Evolutionary conservation across 2,329 filamentous ascomycete genomes (phyloP), one percentile per base, ranked within the genome.

Genomic region (Verticillium isaacii): DNA sequence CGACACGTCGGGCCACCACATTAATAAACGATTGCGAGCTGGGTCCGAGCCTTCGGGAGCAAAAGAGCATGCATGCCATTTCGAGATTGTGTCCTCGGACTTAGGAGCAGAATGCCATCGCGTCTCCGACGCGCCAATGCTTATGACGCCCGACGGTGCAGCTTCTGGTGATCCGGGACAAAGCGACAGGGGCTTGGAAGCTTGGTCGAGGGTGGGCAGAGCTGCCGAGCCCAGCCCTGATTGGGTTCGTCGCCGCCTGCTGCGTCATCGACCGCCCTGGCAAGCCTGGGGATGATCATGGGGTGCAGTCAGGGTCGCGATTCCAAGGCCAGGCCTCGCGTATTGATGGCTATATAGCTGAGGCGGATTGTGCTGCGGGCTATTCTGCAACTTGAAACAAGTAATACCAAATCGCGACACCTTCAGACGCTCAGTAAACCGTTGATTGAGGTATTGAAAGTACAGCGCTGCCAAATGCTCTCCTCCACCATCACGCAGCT

Each of bases 241-340:
- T 58, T 58, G 57, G 57, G 29, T n/a, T 58, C 37, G 8, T 41
- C 54, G 17, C 15, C 8, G 15, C 39, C 37, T 12, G 19, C 37
- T 58, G 57, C 57, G 57, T 58, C 57, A 50, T 58, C 37, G 36
- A 8, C 36, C 19, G 56, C 32, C 32, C 55, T 39, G 56, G 36
- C 36, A 8, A 25, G 19, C 45, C 19, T 52, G 45, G 45, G n/a
- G 45, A 52, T 52, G 45, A 14, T 52, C 45, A 14, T 52, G 19
- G 45, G 19, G 9, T 52, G 45, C 6, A 19, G 23, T 52, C 45
- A 52, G 11, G 45, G 45, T 52, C 45, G 19, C 45, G 17, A 25
- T 52, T 52, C 19, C 45, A 52, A 23, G 45, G 45, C 45, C 19
- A 19, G n/a, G 19, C 45, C 25, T 52, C 45, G 4, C 19, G n/a